A percentile compares a stretch with the other conserved stretches of the same genome.
Conservation (phyloP, 2,329 filamentous ascomycete species). For the Phyllosticta citribraziliensis region DNA sequence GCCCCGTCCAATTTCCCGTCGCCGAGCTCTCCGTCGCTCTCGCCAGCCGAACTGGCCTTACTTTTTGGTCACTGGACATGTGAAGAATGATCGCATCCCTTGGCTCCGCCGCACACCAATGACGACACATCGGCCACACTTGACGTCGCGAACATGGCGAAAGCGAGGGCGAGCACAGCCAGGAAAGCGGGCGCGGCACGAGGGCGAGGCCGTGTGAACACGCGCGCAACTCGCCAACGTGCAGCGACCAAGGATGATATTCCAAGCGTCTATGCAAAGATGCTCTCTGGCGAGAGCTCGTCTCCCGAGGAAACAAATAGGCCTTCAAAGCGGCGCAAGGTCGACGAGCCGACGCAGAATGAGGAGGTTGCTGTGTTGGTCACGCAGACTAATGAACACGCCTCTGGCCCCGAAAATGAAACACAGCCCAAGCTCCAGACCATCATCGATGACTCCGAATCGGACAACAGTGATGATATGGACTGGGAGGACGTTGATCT, state of each 20-base stretch:
- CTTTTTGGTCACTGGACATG: background rate
- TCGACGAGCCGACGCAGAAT: background rate
- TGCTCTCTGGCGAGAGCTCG: constrained; percentile 33
- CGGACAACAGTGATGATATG: constrained; percentile 42
- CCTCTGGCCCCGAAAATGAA: constrained; percentile 10
- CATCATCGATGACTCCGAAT: constrained; percentile 39
- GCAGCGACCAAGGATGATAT: constrained; percentile 18
- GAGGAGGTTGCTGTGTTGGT: background rate
- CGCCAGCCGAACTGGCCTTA: background rate
- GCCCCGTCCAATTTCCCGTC: background rate
- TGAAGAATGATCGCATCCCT: background rate
- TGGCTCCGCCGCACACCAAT: background rate
- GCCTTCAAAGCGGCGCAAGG: constrained; percentile 27
- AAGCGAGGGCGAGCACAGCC: background rate
- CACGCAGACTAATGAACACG: background rate
- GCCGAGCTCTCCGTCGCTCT: background rate
- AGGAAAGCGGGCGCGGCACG: background rate
- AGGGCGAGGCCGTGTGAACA: background rate
- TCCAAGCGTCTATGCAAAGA: constrained; percentile 36
- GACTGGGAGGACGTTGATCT: constrained; percentile 53
- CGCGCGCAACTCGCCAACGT: background rate
- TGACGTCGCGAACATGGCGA: constrained; percentile 1
- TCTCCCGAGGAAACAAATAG: constrained; percentile 23
- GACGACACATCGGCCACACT: background rate
- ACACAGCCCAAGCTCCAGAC: constrained; percentile 26